Conservation (phyloP, 2,329 filamentous ascomycete genomes). For the Aspergillus oerlinghausenensis region DNA sequence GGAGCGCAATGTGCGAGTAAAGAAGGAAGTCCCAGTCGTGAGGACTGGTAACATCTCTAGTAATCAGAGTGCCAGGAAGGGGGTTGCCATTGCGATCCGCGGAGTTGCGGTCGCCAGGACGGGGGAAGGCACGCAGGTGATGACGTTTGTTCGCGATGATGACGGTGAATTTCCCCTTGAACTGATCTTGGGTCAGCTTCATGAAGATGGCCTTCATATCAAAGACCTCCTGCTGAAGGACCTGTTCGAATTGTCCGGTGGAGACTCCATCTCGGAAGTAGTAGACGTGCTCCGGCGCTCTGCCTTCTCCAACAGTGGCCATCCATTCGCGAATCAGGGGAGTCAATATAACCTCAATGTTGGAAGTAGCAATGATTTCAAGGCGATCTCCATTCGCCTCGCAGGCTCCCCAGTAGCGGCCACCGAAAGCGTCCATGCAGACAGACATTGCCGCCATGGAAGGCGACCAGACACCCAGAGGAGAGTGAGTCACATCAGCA, state of each 20-base stretch:
- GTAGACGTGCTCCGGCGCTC: constrained; percentile 67
- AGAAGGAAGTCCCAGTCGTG: constrained; percentile 86
- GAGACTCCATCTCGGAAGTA: constrained; percentile 93
- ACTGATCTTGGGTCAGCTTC: constrained; percentile 33
- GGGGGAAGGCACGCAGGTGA: constrained; percentile 87
- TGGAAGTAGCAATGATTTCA: constrained; percentile 69
- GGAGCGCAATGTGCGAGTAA: constrained; percentile 71
- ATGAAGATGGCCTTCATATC: constrained; percentile 62
- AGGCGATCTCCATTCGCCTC: constrained; percentile 78
- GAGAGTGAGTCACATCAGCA: constrained; percentile 81
- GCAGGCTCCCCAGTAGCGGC: constrained; percentile 72
- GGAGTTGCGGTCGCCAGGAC: constrained; percentile 42
- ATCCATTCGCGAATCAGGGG: constrained; percentile 64
- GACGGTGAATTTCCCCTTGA: constrained; percentile 68
- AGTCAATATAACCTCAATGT: constrained; percentile 62
- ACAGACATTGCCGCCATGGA: constrained; percentile 88
- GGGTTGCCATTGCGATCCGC: constrained; percentile 76
- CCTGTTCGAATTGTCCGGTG: constrained; percentile 76
- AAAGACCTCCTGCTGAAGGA: constrained; percentile 71
- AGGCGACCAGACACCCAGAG: constrained; percentile 60
- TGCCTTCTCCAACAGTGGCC: constrained; percentile 48
- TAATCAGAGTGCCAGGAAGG: constrained; percentile 80
- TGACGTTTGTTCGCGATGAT: constrained; percentile 91
- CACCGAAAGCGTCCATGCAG: constrained; percentile 66
- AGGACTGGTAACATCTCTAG: constrained; percentile 84